Evolutionary conservation across 331 rosid genomes (phyloP).

Genomic region (Pyracantha coccinea): DNA sequence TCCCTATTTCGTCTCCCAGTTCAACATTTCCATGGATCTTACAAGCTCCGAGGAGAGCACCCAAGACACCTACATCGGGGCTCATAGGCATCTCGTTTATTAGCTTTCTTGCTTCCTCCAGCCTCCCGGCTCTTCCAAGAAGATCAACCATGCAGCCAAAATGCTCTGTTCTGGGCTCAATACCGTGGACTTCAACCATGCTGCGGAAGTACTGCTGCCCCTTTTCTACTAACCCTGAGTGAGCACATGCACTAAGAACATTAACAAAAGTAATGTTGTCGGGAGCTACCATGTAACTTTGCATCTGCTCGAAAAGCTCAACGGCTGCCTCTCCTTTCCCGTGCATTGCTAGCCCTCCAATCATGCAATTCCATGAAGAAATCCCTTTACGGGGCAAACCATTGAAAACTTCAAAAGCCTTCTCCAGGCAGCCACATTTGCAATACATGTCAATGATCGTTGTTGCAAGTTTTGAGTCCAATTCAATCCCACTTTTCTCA

Average conservation of each 20-base stretch:
- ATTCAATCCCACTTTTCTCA: conserved; percentile 34
- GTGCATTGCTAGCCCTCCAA: conserved; percentile 71
- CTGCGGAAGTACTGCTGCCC: conserved; percentile 32
- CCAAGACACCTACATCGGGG: conserved; percentile 49
- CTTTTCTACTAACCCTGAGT: conserved; percentile 45
- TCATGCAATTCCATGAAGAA: conserved; percentile 63
- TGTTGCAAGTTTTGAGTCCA: conserved; percentile 55
- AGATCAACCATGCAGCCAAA: conserved; percentile 64
- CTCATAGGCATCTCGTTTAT: conserved; percentile 44
- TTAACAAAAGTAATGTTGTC: conserved; percentile 53
- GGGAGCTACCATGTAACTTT: conserved; percentile 29
- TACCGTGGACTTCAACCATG: conserved; percentile 32
- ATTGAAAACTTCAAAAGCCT: conserved; percentile 40
- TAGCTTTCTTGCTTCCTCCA: conserved; percentile 41
- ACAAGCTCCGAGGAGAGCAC: conserved; percentile 76
- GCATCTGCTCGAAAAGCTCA: conserved; percentile 49
- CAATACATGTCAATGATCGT: conserved; percentile 60
- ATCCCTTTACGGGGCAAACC: conserved; percentile 26
- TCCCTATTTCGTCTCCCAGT: conserved; percentile 44
- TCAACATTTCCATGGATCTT: conserved; percentile 46
- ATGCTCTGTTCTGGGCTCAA: conserved; percentile 43
- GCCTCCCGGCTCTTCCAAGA: conserved; percentile 47
- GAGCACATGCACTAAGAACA: conserved; percentile 60
- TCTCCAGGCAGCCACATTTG: conserved; percentile 57
- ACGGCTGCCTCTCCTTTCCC: conserved; percentile 52